Percentiles rank a stretch among this genome's conserved stretches.
phyloP scores from a whole-genome alignment of 225 moss, liverwort and hornwort species.

The Bryoerythrophyllum caledonicum region DNA sequence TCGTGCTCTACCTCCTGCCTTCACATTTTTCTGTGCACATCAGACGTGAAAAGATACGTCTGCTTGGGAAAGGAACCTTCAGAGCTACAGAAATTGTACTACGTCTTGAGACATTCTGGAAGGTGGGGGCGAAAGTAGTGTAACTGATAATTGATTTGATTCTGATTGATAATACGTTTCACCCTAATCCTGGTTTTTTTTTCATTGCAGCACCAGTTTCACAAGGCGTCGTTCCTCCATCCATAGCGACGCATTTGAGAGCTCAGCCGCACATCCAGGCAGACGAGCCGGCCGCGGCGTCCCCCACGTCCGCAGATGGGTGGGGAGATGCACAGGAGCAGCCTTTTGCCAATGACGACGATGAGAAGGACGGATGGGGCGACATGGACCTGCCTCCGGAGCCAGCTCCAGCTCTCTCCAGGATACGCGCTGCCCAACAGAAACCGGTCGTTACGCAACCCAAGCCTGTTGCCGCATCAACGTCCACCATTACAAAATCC shows the following conservation, averaged over 20 bases:
- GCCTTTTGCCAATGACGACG: constrained; percentile 39
- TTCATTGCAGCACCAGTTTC: constrained; percentile 34
- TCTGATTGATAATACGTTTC: neutral
- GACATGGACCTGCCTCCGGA: constrained; percentile 69
- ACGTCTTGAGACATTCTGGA: neutral
- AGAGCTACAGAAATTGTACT: neutral
- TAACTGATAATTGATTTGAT: neutral
- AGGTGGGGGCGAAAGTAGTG: neutral
- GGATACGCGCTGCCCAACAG: constrained; percentile 81
- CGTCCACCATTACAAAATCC: too few species aligned
- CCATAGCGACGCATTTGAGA: constrained; percentile 39
- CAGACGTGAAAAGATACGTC: neutral
- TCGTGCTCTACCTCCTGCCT: neutral
- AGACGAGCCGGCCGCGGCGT: constrained; percentile 51
- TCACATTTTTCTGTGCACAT: neutral
- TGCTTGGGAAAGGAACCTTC: neutral
- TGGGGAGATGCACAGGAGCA: constrained; percentile 73
- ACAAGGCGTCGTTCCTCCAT: constrained; percentile 39
- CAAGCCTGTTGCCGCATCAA: constrained; percentile 53
- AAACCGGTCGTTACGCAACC: constrained; percentile 68
- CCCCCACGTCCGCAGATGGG: constrained; percentile 72
- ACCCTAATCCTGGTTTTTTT: neutral
- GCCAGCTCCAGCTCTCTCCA: constrained; percentile 60
- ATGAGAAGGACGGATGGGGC: constrained; percentile 76
- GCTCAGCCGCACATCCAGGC: constrained; percentile 40